These are phyloP conservation scores for Hibiscus trionum DNA, from an alignment of 345 rosid species.

Conservation along the genomic window DNA sequence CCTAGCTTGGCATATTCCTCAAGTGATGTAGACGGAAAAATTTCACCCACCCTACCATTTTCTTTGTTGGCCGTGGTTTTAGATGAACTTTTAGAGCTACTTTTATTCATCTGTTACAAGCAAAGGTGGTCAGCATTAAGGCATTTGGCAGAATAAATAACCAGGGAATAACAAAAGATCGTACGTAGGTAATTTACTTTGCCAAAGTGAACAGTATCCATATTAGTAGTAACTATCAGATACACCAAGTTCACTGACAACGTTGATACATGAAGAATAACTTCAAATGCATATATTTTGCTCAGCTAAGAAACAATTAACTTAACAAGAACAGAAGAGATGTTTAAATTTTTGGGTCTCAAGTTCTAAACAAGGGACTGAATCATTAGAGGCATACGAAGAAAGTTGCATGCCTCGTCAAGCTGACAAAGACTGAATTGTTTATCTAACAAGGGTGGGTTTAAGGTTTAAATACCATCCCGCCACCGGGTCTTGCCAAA, in stretches of 20 bases:
- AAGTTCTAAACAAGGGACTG: neutral
- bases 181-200: neutral
- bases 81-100: slow-evolving; percentile 31
- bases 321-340: neutral
- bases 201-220: neutral
- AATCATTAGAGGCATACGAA: neutral
- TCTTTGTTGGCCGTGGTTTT: slow-evolving; percentile 35
- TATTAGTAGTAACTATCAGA: neutral
- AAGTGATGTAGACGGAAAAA: slow-evolving; percentile 50
- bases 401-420: neutral
- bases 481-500: neutral
- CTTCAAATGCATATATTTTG: neutral
- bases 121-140: neutral
- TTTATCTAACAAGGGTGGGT: neutral
- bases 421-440: neutral
- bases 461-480: neutral
- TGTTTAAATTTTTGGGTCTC: neutral
- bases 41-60: slow-evolving; percentile 48
- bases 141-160: neutral
- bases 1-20: slow-evolving; percentile 44
- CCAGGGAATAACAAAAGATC: neutral
- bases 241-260: neutral
- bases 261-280: neutral
- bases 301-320: neutral
- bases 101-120: slow-evolving; percentile 62